These are phyloP conservation scores for Fraxinus sp. DNA, from an alignment of 305 asterid species.

Conservation along the genomic window DNA sequence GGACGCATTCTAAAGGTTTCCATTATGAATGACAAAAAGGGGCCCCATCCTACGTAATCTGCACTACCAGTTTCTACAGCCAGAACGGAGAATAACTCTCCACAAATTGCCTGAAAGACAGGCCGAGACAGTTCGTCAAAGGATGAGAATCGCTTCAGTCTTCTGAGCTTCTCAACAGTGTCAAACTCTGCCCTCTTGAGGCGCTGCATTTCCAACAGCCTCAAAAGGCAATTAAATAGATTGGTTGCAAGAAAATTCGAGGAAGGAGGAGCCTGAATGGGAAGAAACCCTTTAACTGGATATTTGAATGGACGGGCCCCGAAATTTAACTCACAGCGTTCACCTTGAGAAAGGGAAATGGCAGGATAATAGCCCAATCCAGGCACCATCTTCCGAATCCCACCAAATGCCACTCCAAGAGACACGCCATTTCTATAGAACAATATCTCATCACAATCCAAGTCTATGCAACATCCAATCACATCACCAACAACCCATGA, in stretches of 20 bases:
- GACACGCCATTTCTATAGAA: slow-evolving; percentile 81
- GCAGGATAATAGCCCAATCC: slow-evolving; percentile 97
- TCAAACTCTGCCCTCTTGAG: slow-evolving; percentile 50
- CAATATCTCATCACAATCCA: slow-evolving; percentile 68
- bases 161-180: slow-evolving; percentile 69
- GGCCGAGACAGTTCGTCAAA: slow-evolving; percentile 66
- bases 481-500: slow-evolving; percentile 95
- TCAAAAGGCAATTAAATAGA: slow-evolving; percentile 67
- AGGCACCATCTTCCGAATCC: slow-evolving; percentile 89
- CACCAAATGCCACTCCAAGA: slow-evolving; percentile 86
- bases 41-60: slow-evolving; percentile 70
- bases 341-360: slow-evolving; percentile 92
- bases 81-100: slow-evolving; percentile 57
- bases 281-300: slow-evolving; percentile 74
- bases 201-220: slow-evolving; percentile 68
- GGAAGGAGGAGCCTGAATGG: slow-evolving; percentile 74
- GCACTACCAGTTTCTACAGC: slow-evolving; percentile 50
- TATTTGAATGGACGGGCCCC: slow-evolving; percentile 80
- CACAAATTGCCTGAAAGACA: slow-evolving; percentile 68
- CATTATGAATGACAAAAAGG: slow-evolving; percentile 70
- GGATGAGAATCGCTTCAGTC: slow-evolving; percentile 77
- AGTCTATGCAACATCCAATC: slow-evolving; percentile 91
- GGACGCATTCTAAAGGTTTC: slow-evolving; percentile 65
- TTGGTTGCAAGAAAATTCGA: slow-evolving; percentile 40
- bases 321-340: slow-evolving; percentile 86